Base-by-base conservation (phyloP, 805 yeast genomes). In the Candida silvatica region DNA sequence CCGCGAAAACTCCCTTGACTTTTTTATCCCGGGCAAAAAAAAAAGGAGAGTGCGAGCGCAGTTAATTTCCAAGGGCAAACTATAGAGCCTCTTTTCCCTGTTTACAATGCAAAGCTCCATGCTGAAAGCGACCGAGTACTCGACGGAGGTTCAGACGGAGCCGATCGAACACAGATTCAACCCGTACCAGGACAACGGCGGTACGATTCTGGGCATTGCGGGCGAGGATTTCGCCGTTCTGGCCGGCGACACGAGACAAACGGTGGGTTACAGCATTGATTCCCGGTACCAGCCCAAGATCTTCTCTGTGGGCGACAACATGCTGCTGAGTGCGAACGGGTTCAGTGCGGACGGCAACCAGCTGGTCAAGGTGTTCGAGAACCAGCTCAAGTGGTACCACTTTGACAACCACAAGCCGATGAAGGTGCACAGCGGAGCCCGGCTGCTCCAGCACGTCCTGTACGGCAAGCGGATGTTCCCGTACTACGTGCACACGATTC, bases 171-270 rank as follows among this genome's bases (percentile, higher is more conserved):
- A 88, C 59, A 71, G 81, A 58, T 87, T 87, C 65, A 86, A 87
- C 54, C 97, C 97, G 26, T 87, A 87, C 65, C 66, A 90, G 20
- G 95, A 88, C 60, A 86, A 88, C 51, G 98, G 98, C 49, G 98
- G 98, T 52, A 90, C 97, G 6, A 88, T 90, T 37, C 65, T 92
- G 47, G 98, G 97, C 35, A 92, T 92, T 60, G 97, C 98, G 2
- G 98, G 98, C 34, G 84, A 86, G 57, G 97, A 92, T 60, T 92
- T 87, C 52, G 96, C 95, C 15, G 92, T 92, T 24, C 68, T 92
- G 41, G 98, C 98, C 1, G 97, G 97, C 31, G 98, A 92, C 59
- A 92, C 98, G n/a, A 80, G 98, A 67, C 94, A 83, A 52, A 85
- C 95, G 4, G 79, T 82, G 15, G 98, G 97, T 17, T 92, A 87